These are phyloP conservation scores for Coemansia sp. DNA, from an alignment of 192 early-diverging fungal genomes.

Conservation along the genomic window DNA sequence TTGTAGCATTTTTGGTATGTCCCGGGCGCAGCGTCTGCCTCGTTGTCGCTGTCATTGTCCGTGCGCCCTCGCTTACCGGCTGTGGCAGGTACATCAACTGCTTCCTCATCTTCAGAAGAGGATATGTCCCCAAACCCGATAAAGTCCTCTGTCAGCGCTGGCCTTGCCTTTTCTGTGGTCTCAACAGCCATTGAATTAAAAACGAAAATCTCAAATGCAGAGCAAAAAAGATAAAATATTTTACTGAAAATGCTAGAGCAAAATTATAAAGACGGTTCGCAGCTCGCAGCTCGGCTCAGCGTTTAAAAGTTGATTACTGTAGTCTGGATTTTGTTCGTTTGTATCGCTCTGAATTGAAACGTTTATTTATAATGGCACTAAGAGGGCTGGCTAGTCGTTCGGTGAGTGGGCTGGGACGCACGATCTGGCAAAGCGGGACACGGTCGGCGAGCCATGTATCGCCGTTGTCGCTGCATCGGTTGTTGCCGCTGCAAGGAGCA, in stretches of 20 bases:
- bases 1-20: constrained; percentile 44
- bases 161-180: background rate
- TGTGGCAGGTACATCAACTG: background rate
- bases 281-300: constrained; percentile 1
- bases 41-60: constrained; percentile 7
- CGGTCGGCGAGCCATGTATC: constrained; percentile 39
- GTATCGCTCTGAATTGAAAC: too few relatives aligned
- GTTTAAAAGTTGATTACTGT: too few relatives aligned
- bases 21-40: background rate
- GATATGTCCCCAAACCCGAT: constrained; percentile 20
- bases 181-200: background rate
- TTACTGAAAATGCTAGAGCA: background rate
- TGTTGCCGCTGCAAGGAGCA: constrained; percentile 6
- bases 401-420: background rate
- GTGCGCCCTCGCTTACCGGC: constrained; percentile 12
- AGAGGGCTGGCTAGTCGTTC: background rate
- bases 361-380: background rate
- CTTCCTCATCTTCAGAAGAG: constrained; percentile 11
- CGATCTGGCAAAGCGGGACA: background rate
- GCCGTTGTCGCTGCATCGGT: constrained; percentile 17
- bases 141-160: constrained; percentile 21
- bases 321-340: too few relatives aligned
- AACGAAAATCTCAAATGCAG: background rate
- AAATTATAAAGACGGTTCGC: background rate
- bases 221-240: background rate